Evolutionary conservation across 2,329 filamentous ascomycete species (phyloP).

Genomic region (Ceratocystis albifundus): DNA sequence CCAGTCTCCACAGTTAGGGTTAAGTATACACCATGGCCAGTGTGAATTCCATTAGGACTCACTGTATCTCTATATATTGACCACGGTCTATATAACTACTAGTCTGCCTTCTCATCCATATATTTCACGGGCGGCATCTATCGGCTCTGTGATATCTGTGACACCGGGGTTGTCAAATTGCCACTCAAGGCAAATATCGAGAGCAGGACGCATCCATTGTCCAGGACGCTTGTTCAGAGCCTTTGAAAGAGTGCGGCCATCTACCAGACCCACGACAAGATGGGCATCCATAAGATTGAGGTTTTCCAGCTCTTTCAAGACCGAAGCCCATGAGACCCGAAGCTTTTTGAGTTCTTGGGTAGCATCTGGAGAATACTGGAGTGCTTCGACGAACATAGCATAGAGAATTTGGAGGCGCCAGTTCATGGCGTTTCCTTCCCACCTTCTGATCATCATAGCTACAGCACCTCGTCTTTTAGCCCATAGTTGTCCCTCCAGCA

Average conservation of each 20-base stretch:
- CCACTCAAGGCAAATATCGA: conserved; percentile 76
- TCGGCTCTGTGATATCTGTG: conserved; percentile 46
- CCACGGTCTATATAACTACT: neutral
- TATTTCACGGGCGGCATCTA: conserved; percentile 39
- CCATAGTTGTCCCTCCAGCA: conserved; percentile 36
- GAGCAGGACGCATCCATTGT: conserved; percentile 70
- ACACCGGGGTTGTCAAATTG: conserved; percentile 67
- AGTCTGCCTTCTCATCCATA: neutral
- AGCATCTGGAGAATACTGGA: conserved; percentile 28
- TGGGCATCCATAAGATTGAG: conserved; percentile 48
- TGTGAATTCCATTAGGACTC: neutral
- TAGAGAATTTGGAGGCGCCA: conserved; percentile 64
- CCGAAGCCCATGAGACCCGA: conserved; percentile 9
- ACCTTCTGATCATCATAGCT: conserved; percentile 62
- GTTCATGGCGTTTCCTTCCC: conserved; percentile 50
- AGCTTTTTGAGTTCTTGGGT: conserved; percentile 29
- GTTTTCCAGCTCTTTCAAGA: conserved; percentile 41
- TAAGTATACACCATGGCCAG: neutral
- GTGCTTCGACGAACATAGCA: conserved; percentile 53
- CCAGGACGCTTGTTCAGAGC: conserved; percentile 60
- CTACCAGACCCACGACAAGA: conserved; percentile 52
- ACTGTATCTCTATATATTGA: neutral
- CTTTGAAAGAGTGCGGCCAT: conserved; percentile 61
- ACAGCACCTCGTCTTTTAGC: conserved; percentile 49
- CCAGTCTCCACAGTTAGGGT: neutral